Conservation (phyloP, 2,329 filamentous ascomycete genomes). For the Emergomyces africanus region DNA sequence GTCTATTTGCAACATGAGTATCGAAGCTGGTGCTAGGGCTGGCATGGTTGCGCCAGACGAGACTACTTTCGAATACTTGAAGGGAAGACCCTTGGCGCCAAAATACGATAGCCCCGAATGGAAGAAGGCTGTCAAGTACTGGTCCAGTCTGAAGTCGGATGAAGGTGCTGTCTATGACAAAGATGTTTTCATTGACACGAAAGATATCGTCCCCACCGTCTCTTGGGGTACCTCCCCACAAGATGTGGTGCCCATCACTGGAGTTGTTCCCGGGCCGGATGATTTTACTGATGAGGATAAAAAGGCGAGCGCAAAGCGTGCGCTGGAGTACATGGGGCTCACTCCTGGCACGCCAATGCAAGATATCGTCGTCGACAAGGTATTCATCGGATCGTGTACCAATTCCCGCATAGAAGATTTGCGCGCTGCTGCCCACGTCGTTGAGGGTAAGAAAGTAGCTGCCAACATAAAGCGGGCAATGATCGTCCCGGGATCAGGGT, state of each 20-base stretch:
- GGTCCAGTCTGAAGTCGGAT: conserved; percentile 75
- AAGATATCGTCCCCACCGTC: conserved; percentile 85
- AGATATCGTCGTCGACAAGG: conserved; percentile 85
- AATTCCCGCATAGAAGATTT: conserved; percentile 96
- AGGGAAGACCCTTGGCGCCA: conserved; percentile 78
- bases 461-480: conserved; percentile 84
- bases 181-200: conserved; percentile 78
- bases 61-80: conserved; percentile 88
- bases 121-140: conserved; percentile 79
- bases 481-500: conserved; percentile 90
- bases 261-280: conserved; percentile 77
- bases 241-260: conserved; percentile 90
- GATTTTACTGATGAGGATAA: conserved; percentile 69
- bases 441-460: conserved; percentile 78
- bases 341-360: conserved; percentile 77
- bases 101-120: conserved; percentile 74
- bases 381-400: conserved; percentile 97
- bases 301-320: conserved; percentile 65
- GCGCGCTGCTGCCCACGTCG: conserved; percentile 70
- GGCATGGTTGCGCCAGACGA: conserved; percentile 97
- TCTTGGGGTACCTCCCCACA: conserved; percentile 97
- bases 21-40: conserved; percentile 87
- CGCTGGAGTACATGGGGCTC: conserved; percentile 94
- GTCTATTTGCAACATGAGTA: conserved; percentile 99
- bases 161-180: conserved; percentile 80